Evolutionary conservation across 202 grass and related monocot genomes (phyloP), one percentile per base, ranked within the genome.

Genomic region (Dendrocalamus latiflorus): DNA sequence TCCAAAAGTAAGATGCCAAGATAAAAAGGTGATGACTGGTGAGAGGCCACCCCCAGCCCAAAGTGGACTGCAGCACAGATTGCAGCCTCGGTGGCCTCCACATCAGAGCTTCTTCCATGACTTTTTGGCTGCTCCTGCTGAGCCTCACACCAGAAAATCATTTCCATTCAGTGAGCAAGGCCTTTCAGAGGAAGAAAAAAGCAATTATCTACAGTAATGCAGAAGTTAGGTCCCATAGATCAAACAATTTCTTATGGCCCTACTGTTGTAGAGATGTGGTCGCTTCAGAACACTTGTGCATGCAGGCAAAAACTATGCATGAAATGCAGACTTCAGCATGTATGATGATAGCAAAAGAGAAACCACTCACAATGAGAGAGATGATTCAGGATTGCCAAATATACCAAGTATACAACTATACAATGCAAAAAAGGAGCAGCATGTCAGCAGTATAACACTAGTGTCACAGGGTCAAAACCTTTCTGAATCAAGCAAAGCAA

Each of bases 1-100:
- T 83, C 88, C 84, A 90, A 87, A 84, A 76, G 88, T 45, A 76
- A 90, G 80, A 76, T 68, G 84, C 88, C 88, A 87, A 90, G 62
- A 64, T 55, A 75, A 70, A 77, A 86, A 74, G 74, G 83, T 59
- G 30, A 43, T 57, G 77, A 53, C 62, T 21, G 79, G 34, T 82
- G 78, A 82, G 85, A 75, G 78, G 76, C 84, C 70, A 63, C 8
- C 30, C 39, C 64, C 78, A 76, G 51, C 30, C 63, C 78, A 67
- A 74, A 90, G 84, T 87, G 84, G 88, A 80, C 86, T 68, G 66
- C 83, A 67, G 65, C 83, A 58, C 83, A 78, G 83, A 81, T 73
- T 62, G 78, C 78, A 90, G 87, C 65, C 65, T 76, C 10, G 65
- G 84, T 90, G 89, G 84, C 84, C 75, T 84, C 89, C 89, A 87